phyloP scores from a whole-genome alignment of 148 eudicot species.

The Polygonum aviculare region DNA sequence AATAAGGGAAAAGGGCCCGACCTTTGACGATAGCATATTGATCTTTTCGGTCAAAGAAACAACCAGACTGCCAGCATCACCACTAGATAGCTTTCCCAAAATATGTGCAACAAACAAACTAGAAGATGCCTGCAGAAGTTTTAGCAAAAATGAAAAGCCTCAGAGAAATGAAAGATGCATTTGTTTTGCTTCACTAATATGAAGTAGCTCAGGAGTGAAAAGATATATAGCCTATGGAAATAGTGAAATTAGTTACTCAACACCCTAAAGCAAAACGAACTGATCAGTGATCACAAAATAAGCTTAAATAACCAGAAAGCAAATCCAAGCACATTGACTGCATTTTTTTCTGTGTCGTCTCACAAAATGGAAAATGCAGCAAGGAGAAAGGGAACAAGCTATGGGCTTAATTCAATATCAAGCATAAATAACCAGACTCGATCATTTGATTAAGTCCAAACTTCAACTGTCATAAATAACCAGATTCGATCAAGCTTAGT shows the following conservation, averaged over 20 bases:
- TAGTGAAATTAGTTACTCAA: neutral
- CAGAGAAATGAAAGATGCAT: neutral
- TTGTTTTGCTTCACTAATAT: neutral
- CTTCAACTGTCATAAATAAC: neutral
- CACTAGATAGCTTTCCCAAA: constrained; percentile 48
- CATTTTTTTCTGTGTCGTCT: neutral
- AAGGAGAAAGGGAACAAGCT: neutral
- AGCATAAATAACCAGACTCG: neutral
- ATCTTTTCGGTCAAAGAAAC: constrained; percentile 56
- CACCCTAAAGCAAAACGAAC: neutral
- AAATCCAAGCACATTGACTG: neutral
- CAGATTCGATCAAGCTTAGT: no score
- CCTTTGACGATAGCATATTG: constrained; percentile 45
- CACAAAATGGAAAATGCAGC: neutral
- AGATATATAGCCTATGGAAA: neutral
- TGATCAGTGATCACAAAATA: neutral
- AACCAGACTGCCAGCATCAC: constrained; percentile 59
- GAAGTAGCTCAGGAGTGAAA: constrained; percentile 1
- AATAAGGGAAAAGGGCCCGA: constrained; percentile 15
- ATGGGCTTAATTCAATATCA: neutral
- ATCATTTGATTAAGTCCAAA: neutral
- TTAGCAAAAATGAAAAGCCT: neutral
- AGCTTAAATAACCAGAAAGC: neutral
- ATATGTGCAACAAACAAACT: constrained; percentile 55
- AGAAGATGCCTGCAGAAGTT: constrained; percentile 55